Evolutionary conservation across 768 basidiomycete genomes (phyloP), one percentile per base, ranked within the genome.

Genomic region (Psilocybe azurescens): DNA sequence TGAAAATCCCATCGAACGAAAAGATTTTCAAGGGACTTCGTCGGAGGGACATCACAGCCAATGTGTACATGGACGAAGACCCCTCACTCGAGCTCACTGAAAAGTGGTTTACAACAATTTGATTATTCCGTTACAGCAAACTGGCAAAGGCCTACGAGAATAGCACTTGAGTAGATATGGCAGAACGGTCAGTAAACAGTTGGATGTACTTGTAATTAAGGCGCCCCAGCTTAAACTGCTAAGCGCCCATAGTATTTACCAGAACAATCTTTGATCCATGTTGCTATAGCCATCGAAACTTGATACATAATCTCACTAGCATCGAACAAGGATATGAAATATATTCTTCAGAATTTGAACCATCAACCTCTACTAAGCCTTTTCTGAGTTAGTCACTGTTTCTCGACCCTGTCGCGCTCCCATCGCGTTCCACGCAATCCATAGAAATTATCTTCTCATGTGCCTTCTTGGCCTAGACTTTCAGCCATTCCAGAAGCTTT

Each of bases 181-280:
- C 2, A 20, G 20, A 20, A 20, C 20, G 20, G 20, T 20, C 20
- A 20, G 33, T 53, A n/a, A 30, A 9, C 16, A 10, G 8, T 18
- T 28, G 20, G 20, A 20, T 49, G 9, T 9, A 49, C 16, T 49
- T 8, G 47, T 20, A 20, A 20, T 20, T 20, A 20, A 20, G 20
- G 20, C 20, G 20, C 20, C 20, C 20, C 20, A 20, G 20, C 20
- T 11, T 44, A n/a, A n/a, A 44, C n/a, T 44, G n/a, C 41, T 44
- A 10, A 11, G 41, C 41, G n/a, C n/a, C n/a, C 11, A 20, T 7
- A 9, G 44, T 57, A 64, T n/a, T 65, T 60, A 11, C 28, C 24
- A 13, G 82, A 75, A 68, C 88, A 84, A 64, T 76, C 76, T 66
- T 83, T 85, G 36, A 90, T 66, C 90, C 89, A 91, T 33, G 83